These are phyloP conservation scores for Cladosporium cucumerinum DNA, from an alignment of 2,329 filamentous ascomycete species.

Conservation along the genomic window DNA sequence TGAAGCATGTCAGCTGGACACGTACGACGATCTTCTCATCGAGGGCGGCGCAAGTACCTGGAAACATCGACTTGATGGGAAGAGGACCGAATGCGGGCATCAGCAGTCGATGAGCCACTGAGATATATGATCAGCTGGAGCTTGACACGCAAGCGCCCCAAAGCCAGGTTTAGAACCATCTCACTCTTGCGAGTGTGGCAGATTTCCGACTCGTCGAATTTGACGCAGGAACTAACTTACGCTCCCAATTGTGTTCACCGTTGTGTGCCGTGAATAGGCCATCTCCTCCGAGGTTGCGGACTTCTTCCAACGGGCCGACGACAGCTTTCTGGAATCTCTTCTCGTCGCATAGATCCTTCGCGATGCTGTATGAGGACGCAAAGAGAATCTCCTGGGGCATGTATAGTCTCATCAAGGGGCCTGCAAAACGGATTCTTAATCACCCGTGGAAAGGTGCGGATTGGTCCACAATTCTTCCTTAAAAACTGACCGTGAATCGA, in stretches of 20 bases:
- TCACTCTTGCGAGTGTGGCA: not conserved
- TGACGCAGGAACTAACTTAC: not conserved
- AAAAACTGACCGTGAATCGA: not conserved
- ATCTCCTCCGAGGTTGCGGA: constrained; percentile 1
- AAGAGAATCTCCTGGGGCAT: constrained; percentile 19
- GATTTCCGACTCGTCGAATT: not conserved
- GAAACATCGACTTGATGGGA: constrained; percentile 63
- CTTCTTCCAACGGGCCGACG: constrained; percentile 1
- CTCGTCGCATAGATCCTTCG: constrained; percentile 39
- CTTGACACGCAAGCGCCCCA: not conserved
- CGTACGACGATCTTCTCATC: constrained; percentile 27
- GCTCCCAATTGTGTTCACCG: constrained; percentile 1
- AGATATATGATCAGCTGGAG: not conserved
- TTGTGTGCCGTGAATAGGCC: constrained; percentile 19
- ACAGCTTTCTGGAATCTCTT: constrained; percentile 19
- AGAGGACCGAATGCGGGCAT: constrained; percentile 67
- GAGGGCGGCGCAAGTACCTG: not conserved
- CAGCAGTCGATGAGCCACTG: constrained; percentile 50
- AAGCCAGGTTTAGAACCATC: not conserved
- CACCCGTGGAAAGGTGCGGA: not conserved
- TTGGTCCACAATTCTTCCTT: not conserved
- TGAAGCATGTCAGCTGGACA: not conserved
- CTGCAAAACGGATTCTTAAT: not conserved
- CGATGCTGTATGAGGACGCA: constrained; percentile 23
- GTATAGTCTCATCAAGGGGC: not conserved